These are phyloP conservation scores for Gautieria morchelliformis DNA, from an alignment of 768 basidiomycete genomes.

Conservation along the genomic window DNA sequence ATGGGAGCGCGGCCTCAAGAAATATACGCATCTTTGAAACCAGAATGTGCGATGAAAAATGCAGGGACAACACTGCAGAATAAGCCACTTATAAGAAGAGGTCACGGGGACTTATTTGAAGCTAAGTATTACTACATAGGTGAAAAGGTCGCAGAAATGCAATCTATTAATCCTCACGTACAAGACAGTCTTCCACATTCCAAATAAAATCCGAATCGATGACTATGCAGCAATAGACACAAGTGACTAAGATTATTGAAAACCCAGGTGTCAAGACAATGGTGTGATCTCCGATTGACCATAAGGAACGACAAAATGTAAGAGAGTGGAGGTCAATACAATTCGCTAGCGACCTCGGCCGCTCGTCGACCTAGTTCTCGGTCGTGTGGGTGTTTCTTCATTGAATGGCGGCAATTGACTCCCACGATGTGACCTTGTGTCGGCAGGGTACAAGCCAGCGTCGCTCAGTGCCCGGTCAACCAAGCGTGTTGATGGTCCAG, in stretches of 20 bases:
- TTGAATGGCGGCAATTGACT: neutral
- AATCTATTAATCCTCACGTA: too few species aligned
- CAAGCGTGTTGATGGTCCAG: slow-evolving; percentile 3
- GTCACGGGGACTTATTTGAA: too few species aligned
- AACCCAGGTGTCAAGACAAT: too few species aligned
- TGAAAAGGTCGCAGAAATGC: neutral
- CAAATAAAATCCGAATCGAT: neutral
- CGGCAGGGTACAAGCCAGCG: slow-evolving; percentile 2
- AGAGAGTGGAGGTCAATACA: neutral
- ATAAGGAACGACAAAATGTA: neutral
- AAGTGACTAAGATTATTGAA: too few species aligned
- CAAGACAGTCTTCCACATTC: neutral
- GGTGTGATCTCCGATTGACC: too few species aligned
- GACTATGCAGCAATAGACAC: neutral
- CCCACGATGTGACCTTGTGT: neutral
- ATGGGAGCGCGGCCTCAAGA: too few species aligned
- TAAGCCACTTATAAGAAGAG: too few species aligned
- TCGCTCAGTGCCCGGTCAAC: slow-evolving; percentile 6
- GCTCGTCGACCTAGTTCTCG: slow-evolving; percentile 37
- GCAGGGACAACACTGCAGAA: too few species aligned
- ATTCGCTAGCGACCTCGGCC: slow-evolving; percentile 37
- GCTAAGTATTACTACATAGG: too few species aligned
- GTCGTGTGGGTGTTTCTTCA: slow-evolving; percentile 49
- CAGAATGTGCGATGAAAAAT: too few species aligned
- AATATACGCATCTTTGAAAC: too few species aligned